Conservation (phyloP, 768 basidiomycete genomes). For the Termitomyces bulborhizus region DNA sequence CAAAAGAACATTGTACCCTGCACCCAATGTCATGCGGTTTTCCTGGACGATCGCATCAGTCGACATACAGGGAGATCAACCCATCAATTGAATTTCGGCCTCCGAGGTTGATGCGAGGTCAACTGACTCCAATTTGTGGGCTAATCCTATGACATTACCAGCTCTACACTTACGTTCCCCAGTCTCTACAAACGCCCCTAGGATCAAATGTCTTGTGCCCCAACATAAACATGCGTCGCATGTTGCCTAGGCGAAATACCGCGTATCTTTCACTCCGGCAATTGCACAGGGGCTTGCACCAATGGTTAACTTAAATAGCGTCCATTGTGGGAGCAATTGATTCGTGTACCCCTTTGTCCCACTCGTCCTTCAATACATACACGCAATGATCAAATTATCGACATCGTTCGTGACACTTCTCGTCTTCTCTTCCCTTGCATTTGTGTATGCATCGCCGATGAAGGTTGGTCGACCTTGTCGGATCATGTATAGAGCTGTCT, state of each 20-base stretch:
- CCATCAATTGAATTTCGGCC: background rate
- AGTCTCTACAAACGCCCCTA: background rate
- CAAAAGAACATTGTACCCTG: background rate
- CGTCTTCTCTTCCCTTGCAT: constrained; percentile 12
- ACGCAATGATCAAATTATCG: constrained; percentile 16
- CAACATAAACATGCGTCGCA: background rate
- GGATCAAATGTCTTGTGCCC: background rate
- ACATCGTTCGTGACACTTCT: constrained; percentile 20
- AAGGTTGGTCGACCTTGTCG: background rate
- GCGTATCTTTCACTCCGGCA: background rate
- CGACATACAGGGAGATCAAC: too few species aligned
- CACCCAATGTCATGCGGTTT: too few species aligned
- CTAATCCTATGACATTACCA: background rate
- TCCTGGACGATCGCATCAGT: too few species aligned
- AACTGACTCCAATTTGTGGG: background rate
- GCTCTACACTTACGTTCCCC: background rate
- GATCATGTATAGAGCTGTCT: background rate
- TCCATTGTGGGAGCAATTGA: background rate
- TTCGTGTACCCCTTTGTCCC: background rate
- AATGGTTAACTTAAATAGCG: constrained; percentile 1
- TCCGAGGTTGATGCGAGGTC: background rate
- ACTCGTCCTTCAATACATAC: background rate
- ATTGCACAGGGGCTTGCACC: background rate
- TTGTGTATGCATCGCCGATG: background rate
- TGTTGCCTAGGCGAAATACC: background rate